These are phyloP conservation scores for Trichoderma asperellum DNA, from an alignment of 2,329 filamentous ascomycete species.

Conservation along the genomic window DNA sequence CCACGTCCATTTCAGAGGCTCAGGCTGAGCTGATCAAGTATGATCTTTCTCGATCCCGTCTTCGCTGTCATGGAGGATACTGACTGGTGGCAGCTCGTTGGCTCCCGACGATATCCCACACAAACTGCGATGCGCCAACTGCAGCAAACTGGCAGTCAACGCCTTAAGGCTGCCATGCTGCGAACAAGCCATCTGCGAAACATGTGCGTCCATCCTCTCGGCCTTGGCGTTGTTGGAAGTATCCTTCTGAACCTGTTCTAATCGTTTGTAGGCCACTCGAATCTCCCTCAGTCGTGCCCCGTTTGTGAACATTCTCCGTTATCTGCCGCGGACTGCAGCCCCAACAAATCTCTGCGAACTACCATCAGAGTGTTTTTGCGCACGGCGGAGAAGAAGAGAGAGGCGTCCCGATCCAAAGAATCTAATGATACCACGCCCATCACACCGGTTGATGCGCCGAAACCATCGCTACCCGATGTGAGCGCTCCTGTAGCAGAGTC, in stretches of 20 bases:
- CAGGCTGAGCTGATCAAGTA: conserved; percentile 64
- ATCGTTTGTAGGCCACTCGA: conserved; percentile 66
- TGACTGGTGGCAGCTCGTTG: conserved; percentile 63
- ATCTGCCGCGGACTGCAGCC: conserved; percentile 81
- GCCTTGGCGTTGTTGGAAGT: conserved; percentile 21
- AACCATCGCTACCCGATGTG: conserved; percentile 39
- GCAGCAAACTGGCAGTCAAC: conserved; percentile 87
- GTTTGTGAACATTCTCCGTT: conserved; percentile 92
- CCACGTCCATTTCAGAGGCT: conserved; percentile 50
- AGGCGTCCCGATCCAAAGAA: conserved; percentile 62
- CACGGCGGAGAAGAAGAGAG: conserved; percentile 87
- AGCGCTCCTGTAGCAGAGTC: conserved; percentile 33
- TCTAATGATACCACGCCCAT: conserved; percentile 46
- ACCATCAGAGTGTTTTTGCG: conserved; percentile 91
- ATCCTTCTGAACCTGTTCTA: not conserved
- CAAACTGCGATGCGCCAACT: conserved; percentile 92
- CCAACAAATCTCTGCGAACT: conserved; percentile 87
- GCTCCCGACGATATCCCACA: conserved; percentile 87
- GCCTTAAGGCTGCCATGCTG: conserved; percentile 92
- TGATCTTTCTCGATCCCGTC: conserved; percentile 26
- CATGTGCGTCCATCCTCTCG: conserved; percentile 60
- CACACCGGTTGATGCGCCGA: conserved; percentile 49
- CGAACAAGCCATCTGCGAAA: conserved; percentile 90
- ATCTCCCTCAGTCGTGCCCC: conserved; percentile 78
- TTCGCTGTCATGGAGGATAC: not conserved